Evolutionary conservation across 768 basidiomycete species (phyloP).

Genomic region (Phlebiopsis flavidoalba): DNA sequence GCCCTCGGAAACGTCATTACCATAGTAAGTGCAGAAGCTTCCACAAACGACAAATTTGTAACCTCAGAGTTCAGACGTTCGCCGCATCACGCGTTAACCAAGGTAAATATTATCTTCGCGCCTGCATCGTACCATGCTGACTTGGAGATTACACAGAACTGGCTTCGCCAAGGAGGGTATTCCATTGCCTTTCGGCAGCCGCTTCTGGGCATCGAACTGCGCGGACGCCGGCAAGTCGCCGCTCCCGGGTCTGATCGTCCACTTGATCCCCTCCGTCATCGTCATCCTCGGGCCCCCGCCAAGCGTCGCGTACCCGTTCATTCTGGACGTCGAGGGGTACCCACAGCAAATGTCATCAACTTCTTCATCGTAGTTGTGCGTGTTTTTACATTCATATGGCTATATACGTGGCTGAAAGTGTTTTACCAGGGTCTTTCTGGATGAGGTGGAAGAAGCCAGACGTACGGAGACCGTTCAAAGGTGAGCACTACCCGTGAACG

Average conservation of each 20-base stretch:
- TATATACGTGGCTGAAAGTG: background rate
- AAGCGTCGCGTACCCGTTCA: conserved; percentile 49
- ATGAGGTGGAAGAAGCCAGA: conserved; percentile 47
- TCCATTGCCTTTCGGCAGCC: conserved; percentile 54
- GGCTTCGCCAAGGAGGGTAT: conserved; percentile 61
- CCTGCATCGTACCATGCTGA: background rate
- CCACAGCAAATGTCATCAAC: conserved; percentile 51
- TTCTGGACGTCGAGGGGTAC: conserved; percentile 51
- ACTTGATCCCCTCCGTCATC: conserved; percentile 50
- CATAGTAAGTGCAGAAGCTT: conserved; percentile 11
- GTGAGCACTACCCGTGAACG: conserved; percentile 20
- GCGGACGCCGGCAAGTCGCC: conserved; percentile 57
- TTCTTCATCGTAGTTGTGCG: conserved; percentile 52
- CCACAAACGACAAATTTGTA: background rate
- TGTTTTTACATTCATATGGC: background rate
- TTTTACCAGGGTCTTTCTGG: conserved; percentile 42
- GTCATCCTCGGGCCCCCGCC: conserved; percentile 52
- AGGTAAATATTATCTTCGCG: conserved; percentile 19
- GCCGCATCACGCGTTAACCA: conserved; percentile 49
- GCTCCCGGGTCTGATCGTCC: conserved; percentile 49
- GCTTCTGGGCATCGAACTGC: conserved; percentile 54
- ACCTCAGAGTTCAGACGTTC: conserved; percentile 36
- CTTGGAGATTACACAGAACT: conserved; percentile 23
- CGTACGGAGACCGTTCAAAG: conserved; percentile 47
- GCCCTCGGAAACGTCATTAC: conserved; percentile 29